Percentiles rank a stretch among this genome's conserved stretches.
These are phyloP conservation scores for Juglanconis oblonga DNA, from an alignment of 2,329 filamentous ascomycete species.

Conservation along the genomic window DNA sequence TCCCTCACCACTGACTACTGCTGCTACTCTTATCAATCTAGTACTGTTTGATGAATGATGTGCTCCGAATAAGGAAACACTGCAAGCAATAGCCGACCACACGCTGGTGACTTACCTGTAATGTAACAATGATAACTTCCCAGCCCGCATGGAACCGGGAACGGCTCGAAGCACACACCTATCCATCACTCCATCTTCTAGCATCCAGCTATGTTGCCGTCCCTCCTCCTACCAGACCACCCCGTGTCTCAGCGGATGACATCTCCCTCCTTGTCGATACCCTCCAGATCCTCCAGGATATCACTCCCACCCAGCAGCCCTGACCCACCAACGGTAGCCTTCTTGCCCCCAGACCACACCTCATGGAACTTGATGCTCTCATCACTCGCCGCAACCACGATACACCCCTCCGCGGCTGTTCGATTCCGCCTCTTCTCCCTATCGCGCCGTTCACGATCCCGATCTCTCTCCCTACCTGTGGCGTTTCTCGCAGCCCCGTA, in stretches of 20 bases:
- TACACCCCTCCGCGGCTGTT: constrained; percentile 70
- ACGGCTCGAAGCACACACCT: neutral
- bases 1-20: constrained; percentile 1
- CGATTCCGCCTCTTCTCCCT: constrained; percentile 46
- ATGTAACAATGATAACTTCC: constrained; percentile 31
- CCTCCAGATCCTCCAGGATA: constrained; percentile 79
- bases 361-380: constrained; percentile 94
- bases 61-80: neutral
- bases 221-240: too few species aligned
- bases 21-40: constrained; percentile 12
- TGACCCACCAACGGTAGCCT: constrained; percentile 46
- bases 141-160: neutral
- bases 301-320: constrained; percentile 77
- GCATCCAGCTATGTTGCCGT: neutral
- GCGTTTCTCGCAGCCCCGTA: constrained; percentile 30
- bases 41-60: constrained; percentile 5
- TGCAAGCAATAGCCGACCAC: neutral
- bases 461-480: constrained; percentile 40
- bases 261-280: constrained; percentile 71
- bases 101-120: constrained; percentile 15
- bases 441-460: neutral
- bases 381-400: constrained; percentile 90
- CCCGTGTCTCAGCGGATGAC: constrained; percentile 60
- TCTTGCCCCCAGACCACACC: constrained; percentile 72
- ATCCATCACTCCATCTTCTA: neutral